phyloP scores from a whole-genome alignment of 352 stramenopile genomes.

The Saprolegnia parasitica region DNA sequence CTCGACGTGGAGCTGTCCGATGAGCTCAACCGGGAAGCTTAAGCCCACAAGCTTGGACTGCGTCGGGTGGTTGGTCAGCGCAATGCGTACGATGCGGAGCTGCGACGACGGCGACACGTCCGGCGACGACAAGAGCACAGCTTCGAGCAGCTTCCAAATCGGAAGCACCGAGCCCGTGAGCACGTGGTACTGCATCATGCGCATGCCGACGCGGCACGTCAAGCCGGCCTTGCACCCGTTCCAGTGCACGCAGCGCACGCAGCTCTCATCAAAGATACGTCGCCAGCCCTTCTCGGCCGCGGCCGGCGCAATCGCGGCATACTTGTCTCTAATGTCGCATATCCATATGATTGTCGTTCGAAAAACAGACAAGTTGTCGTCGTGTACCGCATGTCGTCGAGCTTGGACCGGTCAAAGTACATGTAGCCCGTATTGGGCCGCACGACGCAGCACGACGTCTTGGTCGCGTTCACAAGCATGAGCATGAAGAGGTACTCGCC shows the following conservation, averaged over 20 bases:
- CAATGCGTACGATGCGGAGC: slow-evolving; percentile 28
- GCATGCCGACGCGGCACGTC: slow-evolving; percentile 25
- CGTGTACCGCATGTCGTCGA: slow-evolving; percentile 22
- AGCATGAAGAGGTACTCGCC: slow-evolving; percentile 28
- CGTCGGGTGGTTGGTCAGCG: slow-evolving; percentile 22
- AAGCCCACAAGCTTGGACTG: slow-evolving; percentile 24
- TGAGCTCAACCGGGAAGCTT: slow-evolving; percentile 20
- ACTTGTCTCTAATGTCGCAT: slow-evolving; percentile 21
- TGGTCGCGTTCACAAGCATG: slow-evolving; percentile 20
- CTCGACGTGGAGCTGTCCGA: slow-evolving; percentile 8
- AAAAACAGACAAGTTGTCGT: background rate
- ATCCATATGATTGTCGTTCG: background rate
- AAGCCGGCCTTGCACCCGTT: slow-evolving; percentile 25
- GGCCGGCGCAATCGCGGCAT: background rate
- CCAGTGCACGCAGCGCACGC: slow-evolving; percentile 24
- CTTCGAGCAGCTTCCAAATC: slow-evolving; percentile 27
- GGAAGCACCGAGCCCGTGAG: slow-evolving; percentile 24
- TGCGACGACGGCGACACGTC: background rate
- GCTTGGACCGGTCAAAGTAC: slow-evolving; percentile 21
- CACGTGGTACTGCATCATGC: slow-evolving; percentile 28
- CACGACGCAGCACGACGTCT: slow-evolving; percentile 26
- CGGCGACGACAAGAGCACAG: background rate
- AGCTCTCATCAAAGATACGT: slow-evolving; percentile 23
- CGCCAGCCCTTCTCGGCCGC: slow-evolving; percentile 24
- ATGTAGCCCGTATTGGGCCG: slow-evolving; percentile 32